Evolutionary conservation across 805 yeast species (phyloP).

Genomic region (Allodekkera sacchari): DNA sequence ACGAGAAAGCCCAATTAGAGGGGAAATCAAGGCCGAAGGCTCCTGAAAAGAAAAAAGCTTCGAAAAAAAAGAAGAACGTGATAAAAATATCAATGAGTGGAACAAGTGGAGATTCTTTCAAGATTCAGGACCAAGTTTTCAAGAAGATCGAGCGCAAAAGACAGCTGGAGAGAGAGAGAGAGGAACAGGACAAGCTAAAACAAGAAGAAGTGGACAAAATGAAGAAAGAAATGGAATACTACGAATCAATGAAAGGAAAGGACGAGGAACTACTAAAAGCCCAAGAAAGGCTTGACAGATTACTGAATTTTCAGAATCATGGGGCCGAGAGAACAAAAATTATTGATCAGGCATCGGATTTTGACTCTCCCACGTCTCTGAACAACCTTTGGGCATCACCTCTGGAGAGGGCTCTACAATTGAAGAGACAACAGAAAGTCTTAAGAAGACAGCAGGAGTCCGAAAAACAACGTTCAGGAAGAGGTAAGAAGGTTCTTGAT

Average conservation of each 20-base stretch:
- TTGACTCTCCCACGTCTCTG: constrained; percentile 43
- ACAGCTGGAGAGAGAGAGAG: constrained; percentile 24
- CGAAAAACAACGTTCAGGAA: constrained; percentile 54
- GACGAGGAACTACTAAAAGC: constrained; percentile 63
- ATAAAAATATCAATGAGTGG: constrained; percentile 47
- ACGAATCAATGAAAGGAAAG: constrained; percentile 30
- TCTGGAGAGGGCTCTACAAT: constrained; percentile 76
- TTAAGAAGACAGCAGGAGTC: constrained; percentile 53
- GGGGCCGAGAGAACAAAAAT: constrained; percentile 87
- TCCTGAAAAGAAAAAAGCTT: constrained; percentile 10
- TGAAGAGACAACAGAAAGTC: constrained; percentile 78
- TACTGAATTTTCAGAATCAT: constrained; percentile 74
- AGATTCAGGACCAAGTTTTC: constrained; percentile 59
- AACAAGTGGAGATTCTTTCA: constrained; percentile 57
- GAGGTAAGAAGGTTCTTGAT: constrained; percentile 67
- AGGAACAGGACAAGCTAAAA: constrained; percentile 30
- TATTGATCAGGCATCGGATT: constrained; percentile 90
- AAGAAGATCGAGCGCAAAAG: constrained; percentile 46
- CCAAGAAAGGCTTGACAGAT: constrained; percentile 59
- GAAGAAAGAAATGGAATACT: constrained; percentile 34
- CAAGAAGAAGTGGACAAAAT: constrained; percentile 32
- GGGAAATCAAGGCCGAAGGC: constrained; percentile 13
- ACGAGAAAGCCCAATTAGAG: constrained; percentile 42
- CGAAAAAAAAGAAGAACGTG: constrained; percentile 35
- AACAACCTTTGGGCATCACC: constrained; percentile 79